Percentiles rank a stretch among this genome's conserved stretches.
phyloP scores from a whole-genome alignment of 768 basidiomycete species.

The Amanita inopinata region DNA sequence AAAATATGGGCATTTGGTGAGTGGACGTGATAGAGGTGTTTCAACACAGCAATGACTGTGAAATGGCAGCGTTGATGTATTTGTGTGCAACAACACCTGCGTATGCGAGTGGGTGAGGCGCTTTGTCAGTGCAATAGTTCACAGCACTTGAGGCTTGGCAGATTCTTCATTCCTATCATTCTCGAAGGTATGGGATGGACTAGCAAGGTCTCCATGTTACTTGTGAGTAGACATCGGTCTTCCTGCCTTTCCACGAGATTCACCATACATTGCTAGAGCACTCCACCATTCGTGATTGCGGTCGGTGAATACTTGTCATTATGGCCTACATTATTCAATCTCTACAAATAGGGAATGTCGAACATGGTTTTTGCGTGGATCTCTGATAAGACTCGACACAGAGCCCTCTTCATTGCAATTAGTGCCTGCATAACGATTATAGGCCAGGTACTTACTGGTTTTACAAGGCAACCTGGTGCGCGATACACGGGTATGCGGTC shows the following conservation, averaged over 20 bases:
- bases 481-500: conserved; percentile 30
- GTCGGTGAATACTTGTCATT: conserved; percentile 20
- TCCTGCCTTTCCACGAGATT: neutral
- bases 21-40: conserved; percentile 2
- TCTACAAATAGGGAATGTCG: conserved; percentile 23
- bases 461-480: conserved; percentile 23
- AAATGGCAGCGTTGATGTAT: conserved; percentile 32
- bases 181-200: conserved; percentile 42
- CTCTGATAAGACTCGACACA: conserved; percentile 34
- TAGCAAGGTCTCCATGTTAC: conserved; percentile 27
- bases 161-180: conserved; percentile 38
- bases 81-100: conserved; percentile 41
- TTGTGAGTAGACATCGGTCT: conserved; percentile 21
- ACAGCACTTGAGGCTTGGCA: conserved; percentile 15
- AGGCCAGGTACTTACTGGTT: conserved; percentile 34
- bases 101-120: conserved; percentile 35
- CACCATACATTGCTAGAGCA: conserved; percentile 22
- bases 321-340: conserved; percentile 9
- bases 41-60: no score
- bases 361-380: conserved; percentile 35
- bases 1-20: conserved; percentile 38
- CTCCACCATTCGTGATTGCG: conserved; percentile 39
- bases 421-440: conserved; percentile 31
- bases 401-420: conserved; percentile 32
- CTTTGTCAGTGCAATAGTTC: conserved; percentile 3